A percentile compares a stretch with the other conserved stretches of the same genome.
Conservation (phyloP, 805 yeast genomes). For the Yueomyces sinensis region DNA sequence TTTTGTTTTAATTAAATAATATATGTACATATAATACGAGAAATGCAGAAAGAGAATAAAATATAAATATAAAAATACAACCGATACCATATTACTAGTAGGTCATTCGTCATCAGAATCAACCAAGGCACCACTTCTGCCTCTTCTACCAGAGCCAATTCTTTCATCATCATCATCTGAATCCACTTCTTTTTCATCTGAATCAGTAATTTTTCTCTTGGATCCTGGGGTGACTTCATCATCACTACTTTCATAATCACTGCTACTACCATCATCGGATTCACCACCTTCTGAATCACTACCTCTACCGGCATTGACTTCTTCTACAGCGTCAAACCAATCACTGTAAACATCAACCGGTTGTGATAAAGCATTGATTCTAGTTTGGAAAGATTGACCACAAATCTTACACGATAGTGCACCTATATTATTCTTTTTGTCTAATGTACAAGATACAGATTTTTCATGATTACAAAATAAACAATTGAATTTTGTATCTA, state of each 20-base stretch:
- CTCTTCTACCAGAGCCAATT: constrained; percentile 8
- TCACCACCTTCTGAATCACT: constrained; percentile 23
- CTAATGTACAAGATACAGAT: constrained; percentile 77
- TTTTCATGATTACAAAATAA: constrained; percentile 92
- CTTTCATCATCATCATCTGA: constrained; percentile 14
- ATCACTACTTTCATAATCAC: constrained; percentile 26
- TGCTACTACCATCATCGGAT: constrained; percentile 18
- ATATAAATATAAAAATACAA: too few species aligned
- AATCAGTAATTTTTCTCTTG: constrained; percentile 2
- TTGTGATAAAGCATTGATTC: constrained; percentile 62
- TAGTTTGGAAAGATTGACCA: constrained; percentile 85
- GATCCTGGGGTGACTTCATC: constrained; percentile 12
- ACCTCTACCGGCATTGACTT: constrained; percentile 30
- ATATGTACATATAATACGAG: too few species aligned
- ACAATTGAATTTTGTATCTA: constrained; percentile 79
- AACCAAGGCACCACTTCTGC: constrained; percentile 7
- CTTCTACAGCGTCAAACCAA: constrained; percentile 95
- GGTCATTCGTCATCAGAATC: constrained; percentile 17
- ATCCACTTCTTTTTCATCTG: constrained; percentile 12
- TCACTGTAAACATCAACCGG: constrained; percentile 94
- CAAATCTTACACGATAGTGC: constrained; percentile 81
- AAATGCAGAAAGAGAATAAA: too few species aligned
- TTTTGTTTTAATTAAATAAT: too few species aligned
- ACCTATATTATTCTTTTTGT: constrained; percentile 77
- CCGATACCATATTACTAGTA: too few species aligned